These are phyloP conservation scores for Oryza australiensis DNA, from an alignment of 176 grass and related monocot genomes.

Conservation along the genomic window DNA sequence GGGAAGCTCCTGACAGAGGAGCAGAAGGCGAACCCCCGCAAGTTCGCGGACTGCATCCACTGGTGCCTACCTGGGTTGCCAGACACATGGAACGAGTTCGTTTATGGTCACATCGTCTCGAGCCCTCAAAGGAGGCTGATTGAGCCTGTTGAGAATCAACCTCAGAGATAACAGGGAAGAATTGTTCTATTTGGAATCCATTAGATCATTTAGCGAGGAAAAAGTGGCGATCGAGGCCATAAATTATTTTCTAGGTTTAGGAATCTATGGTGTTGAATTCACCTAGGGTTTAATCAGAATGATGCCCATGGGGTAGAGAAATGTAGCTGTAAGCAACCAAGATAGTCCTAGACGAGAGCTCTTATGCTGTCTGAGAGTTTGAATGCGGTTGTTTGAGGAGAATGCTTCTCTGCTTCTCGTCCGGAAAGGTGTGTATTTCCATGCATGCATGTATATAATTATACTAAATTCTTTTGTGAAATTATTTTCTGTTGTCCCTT, in stretches of 20 bases:
- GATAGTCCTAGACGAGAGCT: constrained; percentile 10
- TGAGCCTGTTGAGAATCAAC: constrained; percentile 30
- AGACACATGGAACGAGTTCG: constrained; percentile 72
- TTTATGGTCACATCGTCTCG: constrained; percentile 61
- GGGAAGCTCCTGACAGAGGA: constrained; percentile 77
- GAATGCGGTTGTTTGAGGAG: constrained; percentile 23
- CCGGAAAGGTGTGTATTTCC: constrained; percentile 23
- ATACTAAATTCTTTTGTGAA: constrained; percentile 11
- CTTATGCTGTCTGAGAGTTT: constrained; percentile 1
- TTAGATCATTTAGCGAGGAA: constrained; percentile 26
- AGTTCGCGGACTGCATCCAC: constrained; percentile 86
- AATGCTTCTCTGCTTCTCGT: constrained; percentile 20
- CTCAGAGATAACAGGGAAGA: constrained; percentile 49
- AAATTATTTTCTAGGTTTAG: constrained; percentile 44
- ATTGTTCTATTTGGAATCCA: constrained; percentile 19
- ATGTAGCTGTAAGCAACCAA: constrained; percentile 19
- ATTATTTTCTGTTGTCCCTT: constrained; percentile 10
- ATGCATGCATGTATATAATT: constrained; percentile 39
- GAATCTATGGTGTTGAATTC: constrained; percentile 41
- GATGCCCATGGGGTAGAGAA: constrained; percentile 39
- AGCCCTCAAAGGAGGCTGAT: constrained; percentile 22
- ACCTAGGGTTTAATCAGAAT: constrained; percentile 43
- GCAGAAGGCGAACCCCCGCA: constrained; percentile 63
- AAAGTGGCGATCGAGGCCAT: constrained; percentile 33
- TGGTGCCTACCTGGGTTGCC: constrained; percentile 83